Evolutionary conservation across 2,329 filamentous ascomycete genomes (phyloP), one percentile per base, ranked within the genome.

Genomic region (Fusarium aywerte): DNA sequence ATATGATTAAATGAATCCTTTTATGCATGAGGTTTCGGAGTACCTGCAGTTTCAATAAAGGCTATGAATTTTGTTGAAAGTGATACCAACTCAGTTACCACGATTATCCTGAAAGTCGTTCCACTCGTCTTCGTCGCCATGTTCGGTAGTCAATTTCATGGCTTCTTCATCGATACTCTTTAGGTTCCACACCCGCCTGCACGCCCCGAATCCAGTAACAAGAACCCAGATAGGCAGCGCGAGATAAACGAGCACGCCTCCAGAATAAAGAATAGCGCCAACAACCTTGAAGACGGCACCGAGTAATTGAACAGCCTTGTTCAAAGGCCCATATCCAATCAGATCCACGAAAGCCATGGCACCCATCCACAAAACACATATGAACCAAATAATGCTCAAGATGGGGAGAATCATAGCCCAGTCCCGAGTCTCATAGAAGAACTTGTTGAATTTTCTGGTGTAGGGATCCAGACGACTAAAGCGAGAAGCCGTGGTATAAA

Each of bases 401-500:
- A 49, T 55, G 16, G 69, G 57, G 4, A 73, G 62, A 9, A 54
- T 44, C 56, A 65, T 62, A 7, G 70, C 61, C 32, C 62, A 71
- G 29, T 65, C 53, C 13, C 61, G 56, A 1, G 58, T 55, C 12
- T 65, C 53, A 42, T 70, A 69, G 31, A 73, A 70, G 54, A 69
- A 69, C 0, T 20, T 20, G 20, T 58, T 57, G 23, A 58, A 62
- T 18, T 45, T 40, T 7, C 21, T 53, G 2, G 61, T 57, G 18
- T 40, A 15, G 7, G 23, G 33, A 7, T 52, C 33, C 7, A 55
- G 18, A 3, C 29, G 8, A 13, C 59, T 51, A 20, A 72, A 48
- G 39, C 65, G 65, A 4, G 63, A 62, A 13, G 65, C 65, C n/a
- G 53, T 48, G 9, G 72, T 73, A 50, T 70, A 61, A n/a, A 73